Base-by-base conservation (phyloP, 192 early-diverging fungal genomes). In the Entomortierella parvispora region DNA sequence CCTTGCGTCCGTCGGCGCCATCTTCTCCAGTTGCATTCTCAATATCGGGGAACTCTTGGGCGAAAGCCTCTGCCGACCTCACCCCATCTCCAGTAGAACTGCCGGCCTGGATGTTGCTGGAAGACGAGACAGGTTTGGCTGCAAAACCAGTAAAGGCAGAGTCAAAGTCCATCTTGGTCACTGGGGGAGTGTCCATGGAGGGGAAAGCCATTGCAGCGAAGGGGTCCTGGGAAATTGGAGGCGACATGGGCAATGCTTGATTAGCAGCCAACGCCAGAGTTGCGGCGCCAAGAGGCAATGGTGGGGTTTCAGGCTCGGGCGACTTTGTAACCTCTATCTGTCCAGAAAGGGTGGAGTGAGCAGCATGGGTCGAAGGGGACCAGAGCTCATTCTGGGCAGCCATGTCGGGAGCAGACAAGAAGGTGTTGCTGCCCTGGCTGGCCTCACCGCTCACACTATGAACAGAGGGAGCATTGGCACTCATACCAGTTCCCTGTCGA, bases 91-190 rank as follows among this genome's bases (percentile, higher is more conserved):
- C 18, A 40, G 37, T 12, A 40, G 37, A 9, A 40, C 7, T 12
- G 12, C 7, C 37, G 14, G 43, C 23, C 11, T 47, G 15, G 8
- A 31, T 9, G 47, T 26, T 47, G 29, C 49, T 53, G 12, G 52
- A 43, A 23, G 58, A 26, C 45, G 48, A 49, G 4, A 60, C 57
- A 31, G 65, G 44, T 17, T 56, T 57, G 22, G 54, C 44, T 9
- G 60, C 11, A 47, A 77, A 77, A 20, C 60, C 65, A 18, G 33
- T 48, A 47, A 77, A 77, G 2, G 74, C 74, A 34, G 74, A 68
- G 20, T 77, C 74, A 64, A 77, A 77, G 40, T 77, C 74, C 60
- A 68, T 63, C 58, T 68, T 77, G 33, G 74, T 68, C 25, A 68
- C 65, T 58, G 60, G 60, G 22, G 74, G 65, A 0, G 74, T 68